Evolutionary conservation across 2,329 filamentous ascomycete genomes (phyloP).

Genomic region (Hortaea werneckii): DNA sequence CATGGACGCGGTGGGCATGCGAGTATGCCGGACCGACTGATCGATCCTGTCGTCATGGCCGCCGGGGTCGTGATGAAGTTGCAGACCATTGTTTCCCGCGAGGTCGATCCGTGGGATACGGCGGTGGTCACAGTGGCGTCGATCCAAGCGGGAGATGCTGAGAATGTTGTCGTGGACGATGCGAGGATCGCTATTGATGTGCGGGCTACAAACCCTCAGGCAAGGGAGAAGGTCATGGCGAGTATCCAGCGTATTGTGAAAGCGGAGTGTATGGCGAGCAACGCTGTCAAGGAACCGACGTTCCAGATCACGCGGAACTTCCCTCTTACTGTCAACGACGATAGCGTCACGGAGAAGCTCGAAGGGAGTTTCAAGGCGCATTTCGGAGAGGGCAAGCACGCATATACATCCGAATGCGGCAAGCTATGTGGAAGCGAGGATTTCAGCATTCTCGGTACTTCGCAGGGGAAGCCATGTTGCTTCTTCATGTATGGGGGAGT

Average conservation of each 20-base stretch:
- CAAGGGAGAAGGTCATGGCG: slow-evolving; percentile 37
- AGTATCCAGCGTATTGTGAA: slow-evolving; percentile 44
- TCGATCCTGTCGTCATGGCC: slow-evolving; percentile 51
- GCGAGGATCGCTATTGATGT: slow-evolving; percentile 48
- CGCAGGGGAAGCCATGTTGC: slow-evolving; percentile 38
- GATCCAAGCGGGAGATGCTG: slow-evolving; percentile 48
- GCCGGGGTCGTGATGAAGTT: slow-evolving; percentile 45
- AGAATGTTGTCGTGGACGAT: slow-evolving; percentile 49
- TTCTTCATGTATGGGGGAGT: slow-evolving; percentile 50
- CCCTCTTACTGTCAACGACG: slow-evolving; percentile 46
- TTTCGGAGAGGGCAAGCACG: slow-evolving; percentile 30
- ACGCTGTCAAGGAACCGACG: slow-evolving; percentile 33
- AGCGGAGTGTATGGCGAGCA: slow-evolving; percentile 44
- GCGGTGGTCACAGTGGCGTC: slow-evolving; percentile 50
- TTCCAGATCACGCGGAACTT: slow-evolving; percentile 34
- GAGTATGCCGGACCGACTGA: slow-evolving; percentile 43
- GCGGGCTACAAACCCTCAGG: slow-evolving; percentile 36
- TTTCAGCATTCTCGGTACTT: slow-evolving; percentile 46
- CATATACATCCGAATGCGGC: slow-evolving; percentile 31
- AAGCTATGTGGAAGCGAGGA: slow-evolving; percentile 45
- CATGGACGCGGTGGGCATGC: slow-evolving; percentile 50
- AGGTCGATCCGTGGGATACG: slow-evolving; percentile 43
- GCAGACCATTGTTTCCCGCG: slow-evolving; percentile 50
- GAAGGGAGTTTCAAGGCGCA: slow-evolving; percentile 36
- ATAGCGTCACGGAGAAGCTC: slow-evolving; percentile 31